Conservation (phyloP, 371 early-diverging fungal genomes). For the Mortierella sp. region DNA sequence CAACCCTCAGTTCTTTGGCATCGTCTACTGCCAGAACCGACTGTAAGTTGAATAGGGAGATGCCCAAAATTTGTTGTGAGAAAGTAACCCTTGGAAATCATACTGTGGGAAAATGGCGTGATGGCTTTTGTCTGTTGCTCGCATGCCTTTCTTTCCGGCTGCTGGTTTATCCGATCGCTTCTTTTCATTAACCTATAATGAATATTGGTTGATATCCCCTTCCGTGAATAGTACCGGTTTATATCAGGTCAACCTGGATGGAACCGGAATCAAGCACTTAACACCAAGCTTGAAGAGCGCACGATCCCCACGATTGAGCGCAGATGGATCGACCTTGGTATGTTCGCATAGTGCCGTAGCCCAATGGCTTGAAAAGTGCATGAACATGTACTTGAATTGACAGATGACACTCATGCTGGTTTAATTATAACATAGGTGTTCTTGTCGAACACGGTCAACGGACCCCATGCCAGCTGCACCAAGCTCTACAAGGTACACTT, state of each 20-base stretch:
- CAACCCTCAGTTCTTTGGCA: slow-evolving; percentile 61
- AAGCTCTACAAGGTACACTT: slow-evolving; percentile 54
- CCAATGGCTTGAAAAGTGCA: background rate
- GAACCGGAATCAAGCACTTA: slow-evolving; percentile 43
- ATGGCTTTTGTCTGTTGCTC: background rate
- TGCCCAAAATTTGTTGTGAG: background rate
- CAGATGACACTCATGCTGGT: background rate
- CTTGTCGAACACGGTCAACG: slow-evolving; percentile 65
- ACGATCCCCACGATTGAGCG: slow-evolving; percentile 67
- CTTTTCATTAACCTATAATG: background rate
- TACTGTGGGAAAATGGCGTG: slow-evolving; percentile 10
- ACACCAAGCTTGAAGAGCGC: slow-evolving; percentile 55
- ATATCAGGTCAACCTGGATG: slow-evolving; percentile 58
- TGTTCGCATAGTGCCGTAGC: background rate
- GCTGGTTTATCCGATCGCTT: background rate
- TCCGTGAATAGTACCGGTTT: slow-evolving; percentile 47
- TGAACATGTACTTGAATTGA: background rate
- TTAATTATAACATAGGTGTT: slow-evolving; percentile 51
- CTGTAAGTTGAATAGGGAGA: slow-evolving; percentile 33
- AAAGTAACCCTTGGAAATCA: background rate
- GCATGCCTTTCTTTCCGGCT: background rate
- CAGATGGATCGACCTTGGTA: slow-evolving; percentile 56
- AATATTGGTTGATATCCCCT: background rate
- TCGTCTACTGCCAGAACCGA: slow-evolving; percentile 69
- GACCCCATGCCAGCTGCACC: slow-evolving; percentile 69